Percentiles rank a stretch among this genome's conserved stretches.
These are phyloP conservation scores for Bryoglossum gracile DNA, from an alignment of 495 filamentous ascomycete species.

Conservation along the genomic window DNA sequence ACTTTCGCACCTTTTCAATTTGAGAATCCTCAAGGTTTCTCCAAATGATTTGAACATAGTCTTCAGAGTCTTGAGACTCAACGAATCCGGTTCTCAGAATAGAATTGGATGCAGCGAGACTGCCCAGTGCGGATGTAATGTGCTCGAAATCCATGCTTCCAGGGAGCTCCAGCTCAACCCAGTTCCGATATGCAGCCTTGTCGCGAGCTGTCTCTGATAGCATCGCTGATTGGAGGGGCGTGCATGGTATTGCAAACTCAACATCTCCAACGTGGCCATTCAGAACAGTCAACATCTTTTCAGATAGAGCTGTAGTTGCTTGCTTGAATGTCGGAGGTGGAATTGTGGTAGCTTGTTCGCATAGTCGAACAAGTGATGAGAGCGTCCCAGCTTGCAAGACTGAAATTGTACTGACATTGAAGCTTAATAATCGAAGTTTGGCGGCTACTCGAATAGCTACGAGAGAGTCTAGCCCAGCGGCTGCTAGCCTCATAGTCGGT, in stretches of 20 bases:
- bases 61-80: slow-evolving; percentile 31
- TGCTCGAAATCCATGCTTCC: slow-evolving; percentile 18
- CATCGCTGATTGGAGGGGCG: slow-evolving; percentile 71
- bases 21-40: slow-evolving; percentile 34
- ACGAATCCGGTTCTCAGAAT: slow-evolving; percentile 66
- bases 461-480: slow-evolving; percentile 65
- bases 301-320: neutral
- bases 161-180: slow-evolving; percentile 52
- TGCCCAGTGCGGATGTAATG: slow-evolving; percentile 40
- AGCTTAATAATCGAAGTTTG: slow-evolving; percentile 43
- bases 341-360: slow-evolving; percentile 7
- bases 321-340: neutral
- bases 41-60: slow-evolving; percentile 59
- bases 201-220: slow-evolving; percentile 55
- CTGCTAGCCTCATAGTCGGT: slow-evolving; percentile 39
- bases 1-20: slow-evolving; percentile 31
- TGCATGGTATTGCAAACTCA: slow-evolving; percentile 52
- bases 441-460: slow-evolving; percentile 60
- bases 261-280: slow-evolving; percentile 30
- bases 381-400: slow-evolving; percentile 49
- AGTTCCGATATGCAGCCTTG: slow-evolving; percentile 61
- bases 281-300: neutral
- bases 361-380: slow-evolving; percentile 4
- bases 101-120: slow-evolving; percentile 48
- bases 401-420: slow-evolving; percentile 43